These are phyloP conservation scores for Cryptococcus sp. DNA, from an alignment of 1,284 basidiomycete genomes.

Conservation along the genomic window DNA sequence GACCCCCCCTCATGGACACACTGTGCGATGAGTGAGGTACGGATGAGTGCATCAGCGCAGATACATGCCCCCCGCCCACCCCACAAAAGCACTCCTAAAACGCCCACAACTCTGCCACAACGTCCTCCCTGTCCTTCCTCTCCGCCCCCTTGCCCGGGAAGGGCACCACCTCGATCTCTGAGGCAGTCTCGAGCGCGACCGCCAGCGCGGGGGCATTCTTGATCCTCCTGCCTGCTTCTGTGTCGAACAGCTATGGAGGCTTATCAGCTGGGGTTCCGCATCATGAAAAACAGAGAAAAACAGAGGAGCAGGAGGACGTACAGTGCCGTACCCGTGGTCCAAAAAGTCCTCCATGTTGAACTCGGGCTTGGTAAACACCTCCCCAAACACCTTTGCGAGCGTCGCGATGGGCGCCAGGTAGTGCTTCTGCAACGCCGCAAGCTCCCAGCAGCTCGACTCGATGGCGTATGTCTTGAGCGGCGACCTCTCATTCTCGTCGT, in stretches of 20 bases:
- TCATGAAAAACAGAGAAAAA: background rate
- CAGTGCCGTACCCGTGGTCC: conserved; percentile 90
- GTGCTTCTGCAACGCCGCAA: conserved; percentile 73
- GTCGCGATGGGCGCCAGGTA: conserved; percentile 82
- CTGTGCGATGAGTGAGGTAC: no score
- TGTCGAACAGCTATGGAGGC: conserved; percentile 70
- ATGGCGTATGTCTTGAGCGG: conserved; percentile 77
- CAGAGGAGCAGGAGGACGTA: conserved; percentile 51
- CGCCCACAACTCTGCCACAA: background rate
- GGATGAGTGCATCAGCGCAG: background rate
- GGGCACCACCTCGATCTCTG: conserved; percentile 2
- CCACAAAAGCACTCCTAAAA: background rate
- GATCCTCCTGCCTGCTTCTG: conserved; percentile 74
- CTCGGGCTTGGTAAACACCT: conserved; percentile 86
- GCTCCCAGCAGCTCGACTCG: conserved; percentile 87
- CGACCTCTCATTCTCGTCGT: conserved; percentile 63
- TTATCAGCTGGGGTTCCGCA: background rate
- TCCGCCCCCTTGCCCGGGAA: conserved; percentile 12
- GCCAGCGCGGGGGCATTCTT: conserved; percentile 69
- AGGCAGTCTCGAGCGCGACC: conserved; percentile 31
- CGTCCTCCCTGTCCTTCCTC: background rate
- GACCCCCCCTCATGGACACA: no score
- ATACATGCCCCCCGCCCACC: background rate
- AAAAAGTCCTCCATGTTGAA: conserved; percentile 95
- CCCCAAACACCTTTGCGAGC: conserved; percentile 77